phyloP scores from a whole-genome alignment of 176 grass and related monocot species.

The Musa troglodytarum region DNA sequence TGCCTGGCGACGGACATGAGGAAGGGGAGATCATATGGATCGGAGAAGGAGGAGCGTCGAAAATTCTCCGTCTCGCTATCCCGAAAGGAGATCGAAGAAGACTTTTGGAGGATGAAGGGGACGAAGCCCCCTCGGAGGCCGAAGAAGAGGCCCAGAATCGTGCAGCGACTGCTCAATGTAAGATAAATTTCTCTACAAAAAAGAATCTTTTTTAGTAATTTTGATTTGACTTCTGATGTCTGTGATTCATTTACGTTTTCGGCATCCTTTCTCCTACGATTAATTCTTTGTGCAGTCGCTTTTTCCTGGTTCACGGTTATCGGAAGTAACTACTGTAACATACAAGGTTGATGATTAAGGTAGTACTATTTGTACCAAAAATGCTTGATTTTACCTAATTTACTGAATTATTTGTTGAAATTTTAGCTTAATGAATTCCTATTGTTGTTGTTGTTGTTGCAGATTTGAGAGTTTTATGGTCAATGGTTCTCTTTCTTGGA shows the following conservation, averaged over 20 bases:
- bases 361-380: not conserved
- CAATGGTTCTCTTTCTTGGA: too few relatives aligned
- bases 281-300: conserved; percentile 25
- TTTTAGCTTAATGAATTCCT: not conserved
- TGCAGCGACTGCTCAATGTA: conserved; percentile 51
- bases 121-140: conserved; percentile 45
- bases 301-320: conserved; percentile 48
- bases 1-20: not conserved
- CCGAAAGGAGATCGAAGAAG: conserved; percentile 43
- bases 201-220: not conserved
- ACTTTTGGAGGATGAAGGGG: conserved; percentile 33
- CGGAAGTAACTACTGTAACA: conserved; percentile 32
- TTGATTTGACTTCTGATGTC: not conserved
- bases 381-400: not conserved
- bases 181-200: conserved; percentile 1
- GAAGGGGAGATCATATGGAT: not conserved
- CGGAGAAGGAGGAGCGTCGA: conserved; percentile 8
- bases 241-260: not conserved
- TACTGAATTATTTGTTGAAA: not conserved
- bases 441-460: not conserved
- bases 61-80: conserved; percentile 38
- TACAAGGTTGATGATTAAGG: conserved; percentile 58
- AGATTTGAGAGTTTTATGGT: not conserved
- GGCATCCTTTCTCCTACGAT: not conserved
- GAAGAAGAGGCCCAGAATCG: conserved; percentile 39